Base-by-base conservation (phyloP, 2,329 filamentous ascomycete genomes). In the Hymenoscyphus linearis region DNA sequence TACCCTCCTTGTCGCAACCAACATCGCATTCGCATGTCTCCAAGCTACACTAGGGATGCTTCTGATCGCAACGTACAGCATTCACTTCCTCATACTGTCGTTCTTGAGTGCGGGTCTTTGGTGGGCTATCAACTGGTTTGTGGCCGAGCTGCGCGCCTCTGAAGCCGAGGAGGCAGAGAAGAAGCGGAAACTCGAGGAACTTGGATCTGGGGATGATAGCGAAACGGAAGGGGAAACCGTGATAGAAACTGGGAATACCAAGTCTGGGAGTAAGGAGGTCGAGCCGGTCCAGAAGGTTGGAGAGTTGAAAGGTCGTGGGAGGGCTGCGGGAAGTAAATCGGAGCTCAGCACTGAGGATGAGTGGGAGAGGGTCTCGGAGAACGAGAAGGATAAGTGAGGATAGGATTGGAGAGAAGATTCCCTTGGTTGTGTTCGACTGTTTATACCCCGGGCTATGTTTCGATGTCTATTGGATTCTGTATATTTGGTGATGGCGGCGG, bases 71-170 rank as follows among this genome's bases (percentile, higher is more conserved):
- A 99, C 93, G 7, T 86, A 89, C 76, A 96, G 89, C 77, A 83
- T 96, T 66, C 95, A 98, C 80, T 96, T 97, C 72, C 74, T 91
- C 65, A 81, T 93, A 61, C 83, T 99, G 5, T 96, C 91, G 13
- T 71, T 87, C 62, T 80, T 99, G 10, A 91, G 86, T 65, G 93
- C 79, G 35, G 89, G 90, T 4, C 81, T 98, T 37, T 99, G 95
- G 95, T 92, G 85, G 79, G 85, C 89, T 61, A 93, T 98, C 77
- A 98, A 98, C 82, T 99, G 95, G 95, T 98, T 99, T 72, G 92
- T 91, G 60, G 77, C 78, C 53, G 93, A 86, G 77, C 73, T 86
- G 55, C 77, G 76, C 64, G 72, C 73, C 56, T 78, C 78, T 62
- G 81, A 83, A 71, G 76, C 71, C 31, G 74, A 77, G 63, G 76